phyloP scores from a whole-genome alignment of 176 grass and related monocot genomes.

The Hyparrhenia diplandra region DNA sequence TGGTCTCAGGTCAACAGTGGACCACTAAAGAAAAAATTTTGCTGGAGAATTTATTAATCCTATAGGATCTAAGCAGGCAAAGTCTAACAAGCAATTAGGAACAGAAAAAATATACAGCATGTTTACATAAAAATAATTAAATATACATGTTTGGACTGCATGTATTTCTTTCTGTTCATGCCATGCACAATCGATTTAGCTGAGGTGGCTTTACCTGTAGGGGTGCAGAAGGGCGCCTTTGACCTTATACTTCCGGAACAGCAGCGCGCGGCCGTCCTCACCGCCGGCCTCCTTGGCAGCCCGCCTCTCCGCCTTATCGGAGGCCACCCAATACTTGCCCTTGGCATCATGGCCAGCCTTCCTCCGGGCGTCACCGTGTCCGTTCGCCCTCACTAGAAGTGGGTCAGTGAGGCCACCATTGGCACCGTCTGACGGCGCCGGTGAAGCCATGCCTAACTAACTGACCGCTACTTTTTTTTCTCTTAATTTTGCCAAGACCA shows the following conservation, averaged over 20 bases:
- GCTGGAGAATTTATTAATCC: not conserved
- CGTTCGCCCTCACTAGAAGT: constrained; percentile 6
- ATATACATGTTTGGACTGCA: not conserved
- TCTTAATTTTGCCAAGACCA: no score
- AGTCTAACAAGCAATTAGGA: not conserved
- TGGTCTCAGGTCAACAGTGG: not conserved
- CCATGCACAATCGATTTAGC: not conserved
- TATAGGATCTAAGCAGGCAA: not conserved
- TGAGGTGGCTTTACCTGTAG: constrained; percentile 27
- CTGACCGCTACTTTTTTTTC: no score
- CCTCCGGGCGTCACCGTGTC: not conserved
- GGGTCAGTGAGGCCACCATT: constrained; percentile 27
- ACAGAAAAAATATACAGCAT: not conserved
- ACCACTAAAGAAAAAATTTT: not conserved
- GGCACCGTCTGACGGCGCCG: not conserved
- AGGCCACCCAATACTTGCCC: constrained; percentile 37
- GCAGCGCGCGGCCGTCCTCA: constrained; percentile 41
- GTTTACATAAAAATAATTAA: not conserved
- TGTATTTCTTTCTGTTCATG: not conserved
- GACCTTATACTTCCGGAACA: constrained; percentile 47
- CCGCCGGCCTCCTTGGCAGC: constrained; percentile 32
- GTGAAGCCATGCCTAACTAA: constrained; percentile 16
- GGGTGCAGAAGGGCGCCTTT: constrained; percentile 31
- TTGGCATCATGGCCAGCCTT: not conserved
- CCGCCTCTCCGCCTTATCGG: constrained; percentile 25